These are phyloP conservation scores for Kwoniella mangroviensis DNA, from an alignment of 768 basidiomycete genomes.

Conservation along the genomic window DNA sequence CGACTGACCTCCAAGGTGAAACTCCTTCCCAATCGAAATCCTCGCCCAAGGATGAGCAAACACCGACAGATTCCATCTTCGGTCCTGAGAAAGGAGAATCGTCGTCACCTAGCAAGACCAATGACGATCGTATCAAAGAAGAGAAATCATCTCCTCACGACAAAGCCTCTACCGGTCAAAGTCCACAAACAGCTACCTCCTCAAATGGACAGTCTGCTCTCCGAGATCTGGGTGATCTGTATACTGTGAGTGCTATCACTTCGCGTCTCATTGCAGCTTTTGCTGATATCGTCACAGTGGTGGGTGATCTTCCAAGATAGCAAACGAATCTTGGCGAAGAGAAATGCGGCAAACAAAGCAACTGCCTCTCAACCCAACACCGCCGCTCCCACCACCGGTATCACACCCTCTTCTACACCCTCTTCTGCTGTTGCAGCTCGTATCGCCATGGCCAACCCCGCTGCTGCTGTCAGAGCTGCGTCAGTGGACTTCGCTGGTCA, in stretches of 20 bases:
- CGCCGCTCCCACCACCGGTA: conserved; percentile 5
- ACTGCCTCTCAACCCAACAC: conserved; percentile 6
- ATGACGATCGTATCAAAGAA: conserved; percentile 15
- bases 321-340: conserved; percentile 5
- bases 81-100: conserved; percentile 6
- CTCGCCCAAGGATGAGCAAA: conserved; percentile 5
- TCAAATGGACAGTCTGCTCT: background rate
- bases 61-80: conserved; percentile 18
- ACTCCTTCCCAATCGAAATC: background rate
- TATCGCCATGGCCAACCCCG: conserved; percentile 30
- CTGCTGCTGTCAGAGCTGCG: conserved; percentile 32
- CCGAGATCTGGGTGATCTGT: conserved; percentile 29
- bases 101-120: conserved; percentile 5
- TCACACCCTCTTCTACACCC: conserved; percentile 30
- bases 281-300: conserved; percentile 25
- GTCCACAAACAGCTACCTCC: background rate
- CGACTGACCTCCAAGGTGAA: background rate
- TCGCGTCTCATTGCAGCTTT: too few species aligned
- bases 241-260: conserved; percentile 20
- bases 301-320: conserved; percentile 29
- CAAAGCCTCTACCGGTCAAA: conserved; percentile 1
- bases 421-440: conserved; percentile 37
- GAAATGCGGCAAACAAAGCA: background rate
- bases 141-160: conserved; percentile 6
- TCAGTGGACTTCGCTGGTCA: conserved; percentile 15